These are phyloP conservation scores for Dipodascopsis tothii DNA, from an alignment of 805 yeast genomes.

Conservation along the genomic window DNA sequence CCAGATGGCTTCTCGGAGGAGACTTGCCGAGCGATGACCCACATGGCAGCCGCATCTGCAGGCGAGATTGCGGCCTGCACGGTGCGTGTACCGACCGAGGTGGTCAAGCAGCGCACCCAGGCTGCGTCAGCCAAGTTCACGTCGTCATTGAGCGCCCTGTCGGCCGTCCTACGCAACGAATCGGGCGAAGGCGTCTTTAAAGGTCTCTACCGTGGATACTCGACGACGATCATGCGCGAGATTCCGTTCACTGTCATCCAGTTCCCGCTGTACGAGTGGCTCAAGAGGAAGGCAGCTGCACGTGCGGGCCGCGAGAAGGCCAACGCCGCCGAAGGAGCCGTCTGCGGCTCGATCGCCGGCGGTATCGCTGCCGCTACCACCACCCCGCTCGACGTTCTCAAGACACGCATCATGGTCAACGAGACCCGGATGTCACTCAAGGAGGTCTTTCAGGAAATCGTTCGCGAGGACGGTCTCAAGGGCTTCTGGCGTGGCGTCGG, in stretches of 20 bases:
- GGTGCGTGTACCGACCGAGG: conserved; percentile 95
- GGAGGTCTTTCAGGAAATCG: conserved; percentile 45
- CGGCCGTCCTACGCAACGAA: conserved; percentile 50
- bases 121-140: conserved; percentile 42
- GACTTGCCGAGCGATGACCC: conserved; percentile 41
- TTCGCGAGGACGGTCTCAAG: conserved; percentile 62
- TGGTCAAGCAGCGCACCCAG: conserved; percentile 90
- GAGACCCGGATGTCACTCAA: conserved; percentile 42
- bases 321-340: conserved; percentile 68
- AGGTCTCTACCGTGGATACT: conserved; percentile 90
- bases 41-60: conserved; percentile 78
- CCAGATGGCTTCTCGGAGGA: conserved; percentile 23
- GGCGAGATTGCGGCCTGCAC: conserved; percentile 93
- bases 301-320: conserved; percentile 37
- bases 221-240: conserved; percentile 85
- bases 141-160: conserved; percentile 61
- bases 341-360: conserved; percentile 90
- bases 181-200: conserved; percentile 69
- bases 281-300: conserved; percentile 57
- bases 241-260: conserved; percentile 95
- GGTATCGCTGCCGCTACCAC: conserved; percentile 92
- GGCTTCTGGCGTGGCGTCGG: conserved; percentile 82
- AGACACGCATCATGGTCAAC: conserved; percentile 83
- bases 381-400: conserved; percentile 88
- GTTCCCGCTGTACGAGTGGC: conserved; percentile 82